Percentiles rank a stretch among this genome's conserved stretches.
Conservation (phyloP, 768 basidiomycete genomes). For the Auricularia auricula-judae region DNA sequence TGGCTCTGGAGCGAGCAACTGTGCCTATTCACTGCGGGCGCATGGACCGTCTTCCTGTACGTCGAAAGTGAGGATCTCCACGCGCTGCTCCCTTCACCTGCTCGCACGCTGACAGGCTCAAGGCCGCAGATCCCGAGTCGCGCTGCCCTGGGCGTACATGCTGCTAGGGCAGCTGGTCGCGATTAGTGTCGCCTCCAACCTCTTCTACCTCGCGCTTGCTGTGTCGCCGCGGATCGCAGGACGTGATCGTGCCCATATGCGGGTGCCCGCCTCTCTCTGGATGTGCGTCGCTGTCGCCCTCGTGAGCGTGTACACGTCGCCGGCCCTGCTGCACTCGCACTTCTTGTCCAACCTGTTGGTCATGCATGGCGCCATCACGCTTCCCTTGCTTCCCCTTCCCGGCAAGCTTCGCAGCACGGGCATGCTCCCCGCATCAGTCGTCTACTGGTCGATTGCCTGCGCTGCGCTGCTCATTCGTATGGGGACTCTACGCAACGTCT, state of each 20-base stretch:
- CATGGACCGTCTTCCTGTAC: constrained; percentile 42
- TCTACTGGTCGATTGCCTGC: constrained; percentile 28
- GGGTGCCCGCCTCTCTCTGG: constrained; percentile 23
- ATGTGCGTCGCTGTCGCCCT: constrained; percentile 35
- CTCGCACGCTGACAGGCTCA: not conserved
- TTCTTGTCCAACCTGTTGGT: constrained; percentile 51
- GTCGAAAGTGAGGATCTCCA: constrained; percentile 33
- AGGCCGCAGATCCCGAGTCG: constrained; percentile 28
- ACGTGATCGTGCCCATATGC: constrained; percentile 1
- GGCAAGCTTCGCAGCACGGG: not conserved
- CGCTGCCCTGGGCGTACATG: constrained; percentile 56
- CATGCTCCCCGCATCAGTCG: constrained; percentile 14
- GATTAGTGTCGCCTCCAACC: constrained; percentile 51
- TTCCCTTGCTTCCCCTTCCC: constrained; percentile 34
- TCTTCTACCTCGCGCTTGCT: constrained; percentile 46
- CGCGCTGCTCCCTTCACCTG: not conserved
- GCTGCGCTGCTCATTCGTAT: constrained; percentile 25
- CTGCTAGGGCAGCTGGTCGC: constrained; percentile 63
- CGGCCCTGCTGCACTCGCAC: constrained; percentile 28
- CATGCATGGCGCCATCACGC: constrained; percentile 46
- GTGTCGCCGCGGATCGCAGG: constrained; percentile 18
- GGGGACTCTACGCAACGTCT: constrained; percentile 19
- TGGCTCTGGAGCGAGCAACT: constrained; percentile 70
- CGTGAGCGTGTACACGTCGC: constrained; percentile 31
- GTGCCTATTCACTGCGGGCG: constrained; percentile 46